Evolutionary conservation across 345 rosid species (phyloP), one percentile per base, ranked within the genome.

Genomic region (Cardamine resedifolia): DNA sequence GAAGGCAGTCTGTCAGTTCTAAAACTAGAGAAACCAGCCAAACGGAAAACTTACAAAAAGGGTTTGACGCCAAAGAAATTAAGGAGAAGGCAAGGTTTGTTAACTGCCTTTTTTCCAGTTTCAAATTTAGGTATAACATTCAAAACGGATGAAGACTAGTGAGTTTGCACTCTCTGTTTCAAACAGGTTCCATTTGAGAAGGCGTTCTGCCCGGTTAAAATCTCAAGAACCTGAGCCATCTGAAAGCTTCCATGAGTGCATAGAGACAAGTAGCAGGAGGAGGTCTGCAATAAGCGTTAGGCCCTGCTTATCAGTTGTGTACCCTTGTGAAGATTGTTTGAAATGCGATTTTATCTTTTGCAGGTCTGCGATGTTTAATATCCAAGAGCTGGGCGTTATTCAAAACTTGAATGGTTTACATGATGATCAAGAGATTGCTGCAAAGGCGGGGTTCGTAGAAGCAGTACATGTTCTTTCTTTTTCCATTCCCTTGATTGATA

Each of bases 391-490:
- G 49, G 75, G 63, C 53, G 34, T 27, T 66, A 23, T 47, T 18
- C 45, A 67, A 43, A 68, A 67, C 64, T 56, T 67, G 16, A 36
- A 60, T 28, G 78, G 53, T 19, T 44, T 53, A 43, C 60, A 55
- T 66, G 72, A 70, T 50, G 31, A 70, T 53, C 64, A 73, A 68
- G 81, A 76, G 69, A 65, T 65, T 49, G 71, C 52, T 64, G 82
- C 75, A 10, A 73, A 73, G 56, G 79, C 62, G 30, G 76, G 90
- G 92, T 87, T 47, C 28, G 75, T 67, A 53, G 48, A 39, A 72
- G 34, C 55, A 64, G 19, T 44, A 36, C 45, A 39, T 41, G 58
- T 23, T 63, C 28, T 33, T 10, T 38, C 56, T 24, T 8, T 56
- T 41, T 41, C 55, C 66, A 52, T 27, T 43, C 47, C 47, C 2